These are phyloP conservation scores for Sordariomycetes sp. DNA, from an alignment of 2,329 filamentous ascomycete species.

Conservation along the genomic window DNA sequence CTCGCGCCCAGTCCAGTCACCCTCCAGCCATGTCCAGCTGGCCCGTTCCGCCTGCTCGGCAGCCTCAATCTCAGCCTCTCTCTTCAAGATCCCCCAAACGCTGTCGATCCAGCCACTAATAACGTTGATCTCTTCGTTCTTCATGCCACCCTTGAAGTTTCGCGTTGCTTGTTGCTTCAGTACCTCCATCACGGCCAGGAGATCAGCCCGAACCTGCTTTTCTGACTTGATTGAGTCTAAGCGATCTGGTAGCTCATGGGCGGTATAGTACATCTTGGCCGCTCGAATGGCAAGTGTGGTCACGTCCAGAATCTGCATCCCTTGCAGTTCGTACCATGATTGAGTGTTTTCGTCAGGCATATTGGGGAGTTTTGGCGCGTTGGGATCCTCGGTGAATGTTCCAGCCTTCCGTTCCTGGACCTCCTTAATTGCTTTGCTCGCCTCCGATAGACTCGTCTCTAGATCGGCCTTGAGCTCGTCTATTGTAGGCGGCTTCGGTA, in stretches of 20 bases:
- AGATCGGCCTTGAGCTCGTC: constrained; percentile 60
- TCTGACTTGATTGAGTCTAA: constrained; percentile 84
- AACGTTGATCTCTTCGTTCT: constrained; percentile 64
- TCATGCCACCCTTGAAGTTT: constrained; percentile 76
- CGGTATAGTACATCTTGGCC: constrained; percentile 92
- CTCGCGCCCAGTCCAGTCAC: constrained; percentile 69
- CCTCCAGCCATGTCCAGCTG: constrained; percentile 70
- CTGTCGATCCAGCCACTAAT: constrained; percentile 74
- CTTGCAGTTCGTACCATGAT: constrained; percentile 80
- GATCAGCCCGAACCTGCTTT: constrained; percentile 71
- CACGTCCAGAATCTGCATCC: constrained; percentile 84
- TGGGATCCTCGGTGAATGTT: constrained; percentile 14
- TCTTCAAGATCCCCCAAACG: constrained; percentile 66
- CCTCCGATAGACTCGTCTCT: constrained; percentile 61
- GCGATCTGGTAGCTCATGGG: constrained; percentile 78
- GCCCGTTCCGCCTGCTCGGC: constrained; percentile 61
- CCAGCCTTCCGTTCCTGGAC: constrained; percentile 30
- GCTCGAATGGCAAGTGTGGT: constrained; percentile 92
- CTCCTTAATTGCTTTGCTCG: constrained; percentile 57
- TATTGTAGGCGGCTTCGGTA: constrained; percentile 78
- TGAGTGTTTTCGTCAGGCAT: constrained; percentile 40
- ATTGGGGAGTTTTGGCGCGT: constrained; percentile 21
- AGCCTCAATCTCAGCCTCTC: constrained; percentile 70
- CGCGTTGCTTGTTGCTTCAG: constrained; percentile 85
- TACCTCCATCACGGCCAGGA: constrained; percentile 81